Base-by-base conservation (phyloP, 1,284 basidiomycete species). In the Abortiporus biennis region DNA sequence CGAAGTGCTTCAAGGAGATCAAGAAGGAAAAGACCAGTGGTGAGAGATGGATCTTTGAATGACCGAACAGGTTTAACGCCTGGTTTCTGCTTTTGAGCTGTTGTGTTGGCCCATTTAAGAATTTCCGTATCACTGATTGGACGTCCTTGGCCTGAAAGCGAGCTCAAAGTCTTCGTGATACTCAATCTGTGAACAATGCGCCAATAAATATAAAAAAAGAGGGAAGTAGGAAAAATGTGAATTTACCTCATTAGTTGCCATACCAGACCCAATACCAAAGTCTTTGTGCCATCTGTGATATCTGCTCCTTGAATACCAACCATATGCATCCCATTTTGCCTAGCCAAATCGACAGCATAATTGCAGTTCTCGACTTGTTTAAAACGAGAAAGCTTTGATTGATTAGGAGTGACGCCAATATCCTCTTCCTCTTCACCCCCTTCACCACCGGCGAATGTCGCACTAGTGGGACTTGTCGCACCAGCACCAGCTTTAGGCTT, bases 341-440 rank as follows among this genome's bases (percentile, higher is more conserved):
- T 92, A 13, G 83, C 94, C 13, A 99, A 80, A 40, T 99, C 95
- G 40, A 98, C 86, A 3, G 73, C 83, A 56, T 99, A 99, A 64
- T 99, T 99, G 42, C 92, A 97, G 67, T 99, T 99, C 67, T 99
- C 96, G 25, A 99, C 93, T 34, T 84, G 84, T 73, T 99, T 99
- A 77, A 98, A 99, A 42, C 92, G 76, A 27, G 92, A 93, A 17
- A 99, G 72, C 42, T 82, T 87, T 58, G 85, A 85, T 58, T 87
- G 87, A 52, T 80, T 85, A 6, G 83, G 85, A 5, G 76, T 85
- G 37, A 85, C 80, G 22, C 84, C 85, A 35, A 84, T 83, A 48
- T 88, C 85, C 43, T 75, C 78, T 43, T 76, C 85, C 47, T 82
- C 84, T 32, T 86, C 85, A 19, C 72, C 84, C 2, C 74, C 73